These are phyloP conservation scores for Fomitopsis betulina DNA, from an alignment of 1,284 basidiomycete genomes.

Conservation along the genomic window DNA sequence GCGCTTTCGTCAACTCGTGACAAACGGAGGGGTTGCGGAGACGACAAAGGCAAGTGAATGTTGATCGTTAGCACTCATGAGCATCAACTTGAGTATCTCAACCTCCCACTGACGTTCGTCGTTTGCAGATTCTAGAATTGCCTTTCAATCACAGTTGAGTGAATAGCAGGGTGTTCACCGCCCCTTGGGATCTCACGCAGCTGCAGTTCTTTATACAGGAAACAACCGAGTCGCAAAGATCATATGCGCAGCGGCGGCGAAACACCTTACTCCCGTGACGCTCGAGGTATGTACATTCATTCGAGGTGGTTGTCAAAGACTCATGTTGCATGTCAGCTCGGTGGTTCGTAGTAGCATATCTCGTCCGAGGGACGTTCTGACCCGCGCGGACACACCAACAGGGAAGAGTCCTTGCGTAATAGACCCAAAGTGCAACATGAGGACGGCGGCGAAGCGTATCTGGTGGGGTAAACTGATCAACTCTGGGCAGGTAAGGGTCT, in stretches of 20 bases:
- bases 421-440: slow-evolving; percentile 62
- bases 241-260: slow-evolving; percentile 79
- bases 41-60: slow-evolving; percentile 52
- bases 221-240: slow-evolving; percentile 75
- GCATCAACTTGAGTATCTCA: no score
- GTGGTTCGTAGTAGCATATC: no score
- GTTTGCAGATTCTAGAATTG: slow-evolving; percentile 60
- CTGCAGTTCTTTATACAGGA: slow-evolving; percentile 32
- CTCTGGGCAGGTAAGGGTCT: slow-evolving; percentile 53
- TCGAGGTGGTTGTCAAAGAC: background rate
- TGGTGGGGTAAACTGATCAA: slow-evolving; percentile 84
- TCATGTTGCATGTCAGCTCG: background rate
- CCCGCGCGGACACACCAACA: background rate
- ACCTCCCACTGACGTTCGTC: no score
- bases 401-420: slow-evolving; percentile 86
- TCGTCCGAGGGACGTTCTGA: no score
- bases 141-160: slow-evolving; percentile 80
- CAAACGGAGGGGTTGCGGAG: slow-evolving; percentile 74
- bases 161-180: slow-evolving; percentile 27
- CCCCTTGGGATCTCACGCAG: slow-evolving; percentile 49
- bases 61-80: background rate
- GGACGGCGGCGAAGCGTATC: slow-evolving; percentile 56
- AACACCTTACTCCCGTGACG: slow-evolving; percentile 82
- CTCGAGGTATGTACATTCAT: slow-evolving; percentile 49
- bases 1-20: no score